A percentile compares a stretch with the other conserved stretches of the same genome.
These are phyloP conservation scores for Herpetomonas tarakana DNA, from an alignment of 208 protist genomes.

Conservation along the genomic window DNA sequence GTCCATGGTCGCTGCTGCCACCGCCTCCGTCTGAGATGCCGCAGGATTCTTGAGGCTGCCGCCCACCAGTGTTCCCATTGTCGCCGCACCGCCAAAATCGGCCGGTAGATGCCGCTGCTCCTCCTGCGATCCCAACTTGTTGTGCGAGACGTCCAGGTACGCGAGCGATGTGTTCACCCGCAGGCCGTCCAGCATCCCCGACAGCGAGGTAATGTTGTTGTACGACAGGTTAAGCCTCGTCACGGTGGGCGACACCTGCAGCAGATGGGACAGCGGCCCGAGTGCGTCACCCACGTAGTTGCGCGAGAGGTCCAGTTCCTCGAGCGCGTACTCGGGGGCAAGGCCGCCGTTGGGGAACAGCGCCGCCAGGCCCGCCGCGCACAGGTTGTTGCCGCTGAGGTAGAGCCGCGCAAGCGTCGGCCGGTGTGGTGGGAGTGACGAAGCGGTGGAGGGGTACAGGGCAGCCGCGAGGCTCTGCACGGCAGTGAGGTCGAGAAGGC, in stretches of 20 bases:
- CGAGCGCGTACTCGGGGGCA: conserved; percentile 17
- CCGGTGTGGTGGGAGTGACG: conserved; percentile 2
- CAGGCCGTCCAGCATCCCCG: conserved; percentile 33
- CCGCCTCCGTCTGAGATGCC: conserved; percentile 10
- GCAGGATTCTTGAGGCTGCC: conserved; percentile 4
- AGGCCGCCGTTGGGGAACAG: conserved; percentile 34
- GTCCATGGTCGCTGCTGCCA: not conserved
- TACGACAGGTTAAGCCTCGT: conserved; percentile 44
- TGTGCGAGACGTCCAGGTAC: conserved; percentile 68
- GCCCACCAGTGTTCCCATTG: conserved; percentile 8
- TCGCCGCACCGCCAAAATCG: conserved; percentile 9
- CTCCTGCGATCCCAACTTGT: conserved; percentile 59
- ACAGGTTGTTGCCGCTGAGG: conserved; percentile 72
- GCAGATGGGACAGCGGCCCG: conserved; percentile 29
- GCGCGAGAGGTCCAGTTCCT: conserved; percentile 63
- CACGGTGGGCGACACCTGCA: conserved; percentile 34
- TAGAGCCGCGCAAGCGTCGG: conserved; percentile 37
- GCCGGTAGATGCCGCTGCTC: conserved; percentile 4
- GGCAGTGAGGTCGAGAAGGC: conserved; percentile 42
- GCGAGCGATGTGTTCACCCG: conserved; percentile 18
- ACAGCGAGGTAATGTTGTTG: conserved; percentile 50
- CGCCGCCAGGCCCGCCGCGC: conserved; percentile 31
- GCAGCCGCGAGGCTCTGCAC: conserved; percentile 38
- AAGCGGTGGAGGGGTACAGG: conserved; percentile 20
- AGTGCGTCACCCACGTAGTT: conserved; percentile 61